Conservation (phyloP, 306 rosid genomes). For the Quercus variabilis region DNA sequence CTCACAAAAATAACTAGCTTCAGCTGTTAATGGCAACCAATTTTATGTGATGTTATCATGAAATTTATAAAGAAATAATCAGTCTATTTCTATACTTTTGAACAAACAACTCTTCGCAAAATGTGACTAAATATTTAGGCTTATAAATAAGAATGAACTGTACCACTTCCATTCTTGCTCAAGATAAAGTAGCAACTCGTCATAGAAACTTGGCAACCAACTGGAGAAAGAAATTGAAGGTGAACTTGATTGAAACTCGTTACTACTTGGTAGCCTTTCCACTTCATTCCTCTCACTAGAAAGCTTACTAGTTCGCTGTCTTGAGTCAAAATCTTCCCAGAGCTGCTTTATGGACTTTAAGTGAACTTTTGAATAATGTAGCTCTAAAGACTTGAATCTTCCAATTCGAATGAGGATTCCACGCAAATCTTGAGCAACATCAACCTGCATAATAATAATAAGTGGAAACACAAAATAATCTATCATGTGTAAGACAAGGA, state of each 20-base stretch:
- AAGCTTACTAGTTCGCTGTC: constrained; percentile 51
- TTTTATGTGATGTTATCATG: neutral
- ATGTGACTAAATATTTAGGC: constrained; percentile 7
- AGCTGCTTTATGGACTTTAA: constrained; percentile 84
- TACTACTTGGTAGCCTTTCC: constrained; percentile 49
- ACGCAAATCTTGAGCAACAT: constrained; percentile 83
- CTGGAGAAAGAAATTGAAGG: constrained; percentile 59
- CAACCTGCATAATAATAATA: constrained; percentile 49
- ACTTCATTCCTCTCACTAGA: constrained; percentile 56
- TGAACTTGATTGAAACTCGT: constrained; percentile 48
- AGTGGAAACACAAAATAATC: neutral
- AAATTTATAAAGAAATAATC: neutral
- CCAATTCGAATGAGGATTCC: constrained; percentile 94
- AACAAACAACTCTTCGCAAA: constrained; percentile 3
- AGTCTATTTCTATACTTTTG: neutral
- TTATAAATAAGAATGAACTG: constrained; percentile 17
- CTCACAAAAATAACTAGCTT: neutral
- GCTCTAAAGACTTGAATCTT: constrained; percentile 92
- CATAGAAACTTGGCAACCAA: constrained; percentile 93
- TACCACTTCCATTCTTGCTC: constrained; percentile 99
- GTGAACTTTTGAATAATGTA: constrained; percentile 87
- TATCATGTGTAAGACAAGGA: constrained; percentile 15
- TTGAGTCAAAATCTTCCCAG: constrained; percentile 85
- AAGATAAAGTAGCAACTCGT: constrained; percentile 90
- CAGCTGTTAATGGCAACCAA: neutral